Conservation (phyloP, 148 eudicot genomes). For the Rhododendron henanense region DNA sequence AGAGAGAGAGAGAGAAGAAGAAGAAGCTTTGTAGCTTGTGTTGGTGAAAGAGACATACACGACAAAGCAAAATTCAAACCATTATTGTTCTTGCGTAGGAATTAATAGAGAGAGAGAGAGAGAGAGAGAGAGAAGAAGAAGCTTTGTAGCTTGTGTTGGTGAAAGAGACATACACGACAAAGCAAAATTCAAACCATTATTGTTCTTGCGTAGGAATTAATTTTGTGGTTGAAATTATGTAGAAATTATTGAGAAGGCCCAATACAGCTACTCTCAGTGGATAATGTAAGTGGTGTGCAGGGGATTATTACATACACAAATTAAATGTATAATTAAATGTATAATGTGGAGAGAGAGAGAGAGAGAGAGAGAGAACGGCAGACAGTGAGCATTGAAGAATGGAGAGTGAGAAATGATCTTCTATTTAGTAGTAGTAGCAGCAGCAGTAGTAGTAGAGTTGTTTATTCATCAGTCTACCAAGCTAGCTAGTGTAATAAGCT, state of each 20-base stretch:
- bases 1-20: background rate
- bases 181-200: background rate
- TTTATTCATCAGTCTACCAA: constrained; percentile 3
- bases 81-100: background rate
- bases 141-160: background rate
- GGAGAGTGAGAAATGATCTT: background rate
- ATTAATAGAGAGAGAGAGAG: background rate
- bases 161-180: background rate
- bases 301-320: background rate
- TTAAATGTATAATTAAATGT: background rate
- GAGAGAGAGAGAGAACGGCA: background rate
- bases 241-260: constrained; percentile 4
- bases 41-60: background rate
- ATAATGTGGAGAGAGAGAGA: background rate
- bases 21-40: background rate
- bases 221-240: background rate
- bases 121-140: background rate
- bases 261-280: background rate
- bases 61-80: background rate
- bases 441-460: no score
- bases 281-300: background rate
- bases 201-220: background rate
- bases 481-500: background rate
- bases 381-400: background rate
- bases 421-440: no score